Evolutionary conservation across 768 basidiomycete genomes (phyloP), one percentile per base, ranked within the genome.

Genomic region (Leucocoprinus sp.): DNA sequence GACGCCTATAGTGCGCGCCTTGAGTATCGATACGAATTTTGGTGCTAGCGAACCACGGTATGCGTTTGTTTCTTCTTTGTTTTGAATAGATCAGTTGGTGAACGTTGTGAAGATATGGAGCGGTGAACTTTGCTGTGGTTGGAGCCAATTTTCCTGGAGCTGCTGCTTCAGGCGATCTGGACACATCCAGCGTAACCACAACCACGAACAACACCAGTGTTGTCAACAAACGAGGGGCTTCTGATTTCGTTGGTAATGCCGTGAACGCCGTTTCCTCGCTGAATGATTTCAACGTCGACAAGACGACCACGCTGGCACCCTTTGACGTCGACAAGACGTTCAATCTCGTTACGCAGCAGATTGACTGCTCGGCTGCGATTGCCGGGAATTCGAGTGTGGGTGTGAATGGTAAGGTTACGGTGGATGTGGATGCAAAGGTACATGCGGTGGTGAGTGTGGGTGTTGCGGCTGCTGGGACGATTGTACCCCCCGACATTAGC

Each of bases 401-500:
- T 5, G 38, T 61, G 4, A 45, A 35, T 1, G 65, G 58, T 0
- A 45, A 53, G 27, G 24, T 65, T 8, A 59, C 54, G n/a, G 52
- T 61, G 1, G 61, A 65, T 42, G 50, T 64, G 4, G 52, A 58
- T 17, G 60, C 59, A 5, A 59, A 59, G 21, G 66, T 64, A 2
- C 58, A 67, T 37, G 68, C 62, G 0, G 48, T 60, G 2, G 61
- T 62, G 1, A 58, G 59, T 8, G 50, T 72, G 15, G 71, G 70
- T 9, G 55, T 75, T 5, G 68, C 62, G 5, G 71, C 65, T 0
- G 56, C 46, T 22, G 75, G 76, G 11, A 70, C 69, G 4, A 57
- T 77, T 38, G 43, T 74, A 2, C 76, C 75, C 2, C 71, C 70
- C 0, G 57, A 64, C 21, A 50, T 74, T 3, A 46, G 53, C 0